A percentile compares a stretch with the other conserved stretches of the same genome.
phyloP scores from a whole-genome alignment of 108 stramenopile species.

The Cylindrotheca closterium region DNA sequence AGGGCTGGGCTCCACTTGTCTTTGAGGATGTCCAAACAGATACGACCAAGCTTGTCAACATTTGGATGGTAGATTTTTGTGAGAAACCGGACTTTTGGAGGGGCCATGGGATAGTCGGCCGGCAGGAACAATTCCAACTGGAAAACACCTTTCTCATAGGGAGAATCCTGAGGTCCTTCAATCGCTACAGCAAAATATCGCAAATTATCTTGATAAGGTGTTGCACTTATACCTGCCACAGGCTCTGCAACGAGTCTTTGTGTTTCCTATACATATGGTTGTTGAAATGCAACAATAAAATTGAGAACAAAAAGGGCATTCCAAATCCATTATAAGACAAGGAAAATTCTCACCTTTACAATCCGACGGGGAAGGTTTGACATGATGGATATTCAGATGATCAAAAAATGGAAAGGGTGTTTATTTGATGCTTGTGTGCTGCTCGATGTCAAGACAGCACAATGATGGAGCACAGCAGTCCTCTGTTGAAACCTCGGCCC shows the following conservation, averaged over 20 bases:
- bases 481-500: too few relatives aligned
- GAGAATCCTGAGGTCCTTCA: conserved; percentile 93
- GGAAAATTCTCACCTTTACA: conserved; percentile 17
- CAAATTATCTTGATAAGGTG: conserved; percentile 97
- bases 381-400: too few relatives aligned
- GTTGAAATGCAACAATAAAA: background rate
- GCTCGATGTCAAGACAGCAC: too few relatives aligned
- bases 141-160: conserved; percentile 92
- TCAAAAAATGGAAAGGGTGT: too few relatives aligned
- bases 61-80: conserved; percentile 99
- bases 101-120: conserved; percentile 98
- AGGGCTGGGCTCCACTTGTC: conserved; percentile 99
- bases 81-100: conserved; percentile 98
- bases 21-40: conserved; percentile 99
- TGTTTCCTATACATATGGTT: conserved; percentile 68
- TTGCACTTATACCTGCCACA: conserved; percentile 95
- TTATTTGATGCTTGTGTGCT: too few relatives aligned
- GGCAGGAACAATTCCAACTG: conserved; percentile 97
- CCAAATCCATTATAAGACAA: background rate
- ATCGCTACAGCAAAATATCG: conserved; percentile 98
- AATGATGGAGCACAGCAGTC: too few relatives aligned
- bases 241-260: conserved; percentile 96
- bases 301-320: background rate
- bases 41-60: conserved; percentile 96
- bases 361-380: conserved; percentile 28